Evolutionary conservation across 345 rosid species (phyloP).

Genomic region (Citrus cavaleriei): DNA sequence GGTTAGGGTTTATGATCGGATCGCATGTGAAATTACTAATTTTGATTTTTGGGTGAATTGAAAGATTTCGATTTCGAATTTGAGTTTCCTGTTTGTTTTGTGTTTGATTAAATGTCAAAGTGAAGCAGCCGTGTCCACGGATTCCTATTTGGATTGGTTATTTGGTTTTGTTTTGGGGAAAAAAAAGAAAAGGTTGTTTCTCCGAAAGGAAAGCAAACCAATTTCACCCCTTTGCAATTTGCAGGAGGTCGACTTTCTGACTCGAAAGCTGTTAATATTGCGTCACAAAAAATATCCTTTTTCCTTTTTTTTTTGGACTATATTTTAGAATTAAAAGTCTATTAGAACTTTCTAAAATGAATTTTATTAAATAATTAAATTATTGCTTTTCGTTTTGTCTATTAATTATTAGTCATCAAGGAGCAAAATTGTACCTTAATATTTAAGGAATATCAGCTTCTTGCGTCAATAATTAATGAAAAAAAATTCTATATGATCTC

Average conservation of each 20-base stretch:
- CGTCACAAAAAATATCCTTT: too few relatives aligned
- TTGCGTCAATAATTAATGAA: too few relatives aligned
- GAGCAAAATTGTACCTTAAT: too few relatives aligned
- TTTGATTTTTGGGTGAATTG: not conserved
- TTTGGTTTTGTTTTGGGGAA: not conserved
- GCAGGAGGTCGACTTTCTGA: not conserved
- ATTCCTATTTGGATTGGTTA: not conserved
- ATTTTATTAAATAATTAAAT: too few relatives aligned
- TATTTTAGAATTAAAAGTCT: too few relatives aligned
- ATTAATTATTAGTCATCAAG: too few relatives aligned
- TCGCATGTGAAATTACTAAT: slow-evolving; percentile 12
- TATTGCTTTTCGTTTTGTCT: too few relatives aligned
- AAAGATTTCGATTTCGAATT: not conserved
- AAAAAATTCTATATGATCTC: too few relatives aligned
- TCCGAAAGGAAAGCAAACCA: not conserved
- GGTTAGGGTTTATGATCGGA: slow-evolving; percentile 1
- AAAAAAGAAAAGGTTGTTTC: not conserved
- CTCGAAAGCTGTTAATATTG: not conserved
- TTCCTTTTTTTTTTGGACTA: too few relatives aligned
- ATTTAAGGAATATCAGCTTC: too few relatives aligned
- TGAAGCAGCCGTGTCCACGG: not conserved
- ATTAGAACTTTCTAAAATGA: too few relatives aligned
- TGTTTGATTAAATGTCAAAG: slow-evolving; percentile 4
- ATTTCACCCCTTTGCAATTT: not conserved
- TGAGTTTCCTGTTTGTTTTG: not conserved